Percentiles rank a stretch among this genome's conserved stretches.
Conservation (phyloP, 768 basidiomycete genomes). For the Termitomyces eurrhizus region DNA sequence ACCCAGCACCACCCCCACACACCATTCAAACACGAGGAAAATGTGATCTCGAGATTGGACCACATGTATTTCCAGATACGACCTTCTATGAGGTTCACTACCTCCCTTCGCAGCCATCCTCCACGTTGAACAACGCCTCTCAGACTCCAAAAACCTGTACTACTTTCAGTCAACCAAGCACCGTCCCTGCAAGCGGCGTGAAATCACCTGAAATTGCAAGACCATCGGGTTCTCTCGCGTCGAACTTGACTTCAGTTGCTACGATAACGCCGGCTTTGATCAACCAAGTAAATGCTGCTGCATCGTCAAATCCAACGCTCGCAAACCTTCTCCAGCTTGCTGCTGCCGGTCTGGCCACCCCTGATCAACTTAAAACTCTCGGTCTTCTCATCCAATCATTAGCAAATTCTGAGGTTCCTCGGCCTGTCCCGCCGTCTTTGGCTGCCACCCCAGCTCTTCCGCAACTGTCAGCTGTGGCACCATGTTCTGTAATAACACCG, state of each 20-base stretch:
- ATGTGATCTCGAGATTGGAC: conserved; percentile 72
- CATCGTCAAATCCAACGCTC: conserved; percentile 63
- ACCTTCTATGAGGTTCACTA: conserved; percentile 74
- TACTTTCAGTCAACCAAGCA: conserved; percentile 13
- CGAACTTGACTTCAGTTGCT: conserved; percentile 41
- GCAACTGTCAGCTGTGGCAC: conserved; percentile 11
- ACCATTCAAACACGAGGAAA: conserved; percentile 60
- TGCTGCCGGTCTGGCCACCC: conserved; percentile 54
- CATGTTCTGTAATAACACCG: conserved; percentile 7
- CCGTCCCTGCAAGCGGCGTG: neutral
- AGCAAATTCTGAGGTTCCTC: conserved; percentile 29
- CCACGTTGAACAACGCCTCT: conserved; percentile 14
- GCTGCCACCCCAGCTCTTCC: conserved; percentile 3
- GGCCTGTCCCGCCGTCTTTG: conserved; percentile 12
- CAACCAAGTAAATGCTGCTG: conserved; percentile 61
- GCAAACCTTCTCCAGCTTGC: conserved; percentile 63
- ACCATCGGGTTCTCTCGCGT: conserved; percentile 35
- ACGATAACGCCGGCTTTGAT: conserved; percentile 56
- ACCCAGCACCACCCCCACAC: conserved; percentile 58
- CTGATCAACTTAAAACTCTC: conserved; percentile 64
- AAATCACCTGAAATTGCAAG: conserved; percentile 1
- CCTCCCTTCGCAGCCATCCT: conserved; percentile 30
- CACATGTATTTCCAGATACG: conserved; percentile 67
- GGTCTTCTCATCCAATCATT: conserved; percentile 72
- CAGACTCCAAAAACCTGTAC: conserved; percentile 23